phyloP scores from a whole-genome alignment of 1,139 yeast genomes.

The Kodamaea fungicola region DNA sequence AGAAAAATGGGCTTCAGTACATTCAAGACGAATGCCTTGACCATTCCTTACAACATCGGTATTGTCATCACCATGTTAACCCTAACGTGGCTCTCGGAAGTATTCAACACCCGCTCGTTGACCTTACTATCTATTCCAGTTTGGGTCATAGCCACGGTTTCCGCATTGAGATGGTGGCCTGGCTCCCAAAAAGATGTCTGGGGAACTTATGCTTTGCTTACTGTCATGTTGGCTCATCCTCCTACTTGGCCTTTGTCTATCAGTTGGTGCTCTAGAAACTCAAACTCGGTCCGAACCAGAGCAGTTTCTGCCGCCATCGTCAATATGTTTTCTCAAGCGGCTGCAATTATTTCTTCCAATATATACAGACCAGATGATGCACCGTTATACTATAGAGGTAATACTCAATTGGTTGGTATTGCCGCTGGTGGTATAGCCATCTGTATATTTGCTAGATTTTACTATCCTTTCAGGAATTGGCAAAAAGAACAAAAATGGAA shows the following conservation, averaged over 20 bases:
- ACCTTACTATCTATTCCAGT: constrained; percentile 10
- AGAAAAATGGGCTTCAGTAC: constrained; percentile 18
- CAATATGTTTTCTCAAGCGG: constrained; percentile 15
- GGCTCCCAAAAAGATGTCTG: constrained; percentile 15
- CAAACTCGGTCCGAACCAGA: constrained; percentile 15
- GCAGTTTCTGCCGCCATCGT: constrained; percentile 18
- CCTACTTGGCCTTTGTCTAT: constrained; percentile 13
- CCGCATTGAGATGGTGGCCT: constrained; percentile 18
- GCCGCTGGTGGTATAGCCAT: constrained; percentile 12
- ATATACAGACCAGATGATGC: constrained; percentile 15
- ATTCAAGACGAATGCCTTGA: constrained; percentile 17
- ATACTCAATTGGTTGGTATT: constrained; percentile 11
- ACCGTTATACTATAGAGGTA: constrained; percentile 15
- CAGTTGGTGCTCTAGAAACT: constrained; percentile 17
- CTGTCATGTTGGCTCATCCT: constrained; percentile 14
- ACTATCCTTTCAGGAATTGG: constrained; percentile 48
- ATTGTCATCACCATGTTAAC: constrained; percentile 14
- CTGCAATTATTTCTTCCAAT: constrained; percentile 13
- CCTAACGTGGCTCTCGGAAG: constrained; percentile 11
- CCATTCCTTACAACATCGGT: constrained; percentile 17
- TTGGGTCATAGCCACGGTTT: constrained; percentile 11
- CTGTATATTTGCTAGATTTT: constrained; percentile 17
- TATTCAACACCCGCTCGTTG: constrained; percentile 11
- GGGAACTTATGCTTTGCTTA: constrained; percentile 18
- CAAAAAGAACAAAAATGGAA: constrained; percentile 45